A percentile compares a stretch with the other conserved stretches of the same genome.
Conservation (phyloP, 164 flowering plant species). For the Liquidambar formosana region DNA sequence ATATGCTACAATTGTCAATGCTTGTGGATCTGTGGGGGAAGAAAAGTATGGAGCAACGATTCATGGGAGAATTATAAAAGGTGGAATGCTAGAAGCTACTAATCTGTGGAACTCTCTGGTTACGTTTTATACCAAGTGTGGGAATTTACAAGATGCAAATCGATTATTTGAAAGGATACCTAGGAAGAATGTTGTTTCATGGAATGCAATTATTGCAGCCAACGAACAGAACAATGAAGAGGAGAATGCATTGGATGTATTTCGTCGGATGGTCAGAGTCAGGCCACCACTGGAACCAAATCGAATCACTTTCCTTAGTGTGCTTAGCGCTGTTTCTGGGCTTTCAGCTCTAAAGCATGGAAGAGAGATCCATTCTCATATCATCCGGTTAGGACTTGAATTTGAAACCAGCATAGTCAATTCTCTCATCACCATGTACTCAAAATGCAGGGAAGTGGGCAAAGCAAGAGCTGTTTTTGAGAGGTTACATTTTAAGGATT, state of each 20-base stretch:
- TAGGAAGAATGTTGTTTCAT: conserved; percentile 33
- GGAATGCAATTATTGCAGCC: conserved; percentile 39
- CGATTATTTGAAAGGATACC: conserved; percentile 21
- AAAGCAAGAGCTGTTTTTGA: conserved; percentile 28
- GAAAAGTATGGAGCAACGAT: conserved; percentile 26
- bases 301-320: conserved; percentile 31
- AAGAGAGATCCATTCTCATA: conserved; percentile 30
- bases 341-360: conserved; percentile 24
- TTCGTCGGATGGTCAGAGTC: conserved; percentile 21
- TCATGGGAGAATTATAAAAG: conserved; percentile 34
- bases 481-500: conserved; percentile 20
- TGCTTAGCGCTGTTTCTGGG: conserved; percentile 31
- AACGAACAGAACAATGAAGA: conserved; percentile 26
- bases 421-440: conserved; percentile 37
- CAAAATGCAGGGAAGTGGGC: conserved; percentile 26
- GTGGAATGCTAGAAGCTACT: conserved; percentile 18
- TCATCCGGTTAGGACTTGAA: conserved; percentile 25
- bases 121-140: conserved; percentile 29
- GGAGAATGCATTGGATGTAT: conserved; percentile 24
- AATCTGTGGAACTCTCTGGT: conserved; percentile 34
- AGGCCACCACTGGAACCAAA: conserved; percentile 22
- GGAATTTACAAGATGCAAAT: conserved; percentile 28
- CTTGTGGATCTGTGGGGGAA: conserved; percentile 25
- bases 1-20: conserved; percentile 31
- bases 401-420: conserved; percentile 28